Base-by-base conservation (phyloP, 352 stramenopile species). In the Blastocystis sp. region DNA sequence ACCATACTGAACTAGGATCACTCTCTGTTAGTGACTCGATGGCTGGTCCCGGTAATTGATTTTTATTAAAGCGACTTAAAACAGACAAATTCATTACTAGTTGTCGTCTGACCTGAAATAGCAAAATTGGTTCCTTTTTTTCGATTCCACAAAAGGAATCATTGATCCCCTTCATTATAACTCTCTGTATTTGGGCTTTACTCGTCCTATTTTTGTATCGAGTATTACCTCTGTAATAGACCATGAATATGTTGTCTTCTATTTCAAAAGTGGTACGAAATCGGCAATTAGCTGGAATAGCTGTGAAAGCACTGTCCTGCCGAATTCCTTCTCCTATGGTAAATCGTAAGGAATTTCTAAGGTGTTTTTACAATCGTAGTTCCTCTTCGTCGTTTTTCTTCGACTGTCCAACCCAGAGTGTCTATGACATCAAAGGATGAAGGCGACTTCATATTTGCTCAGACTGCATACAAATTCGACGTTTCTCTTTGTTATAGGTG, bases 401-500 rank as follows among this genome's bases (percentile, higher is more conserved):
- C 59, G 23, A 13, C 34, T 7, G 37, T 68, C 29, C 47, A 84
- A n/a, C 73, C 11, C 1, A 20, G n/a, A 4, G 15, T 9, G 20
- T 7, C 9, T 6, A 0, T 37, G 7, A 53, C 8, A 3, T 41
- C 47, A 11, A 26, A 26, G 23, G 53, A 84, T 64, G 73, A 84
- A 23, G 73, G 73, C 18, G 50, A 68, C 53, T 84, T 84, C 39
- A 26, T 84, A 0, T 84, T 84, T 47, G 73, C 73, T 50, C 73
- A 84, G 50, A 84, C 73, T 45, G 73, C 73, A 9, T 84, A 84
- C 73, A 84, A 84, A 26, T 84, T 84, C 73, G 73, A 84, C 62
- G 73, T 84, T 23, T 3, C 20, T 43, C 20, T 69, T 8, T 13
- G 1, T 23, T 23, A 39, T 4, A 37, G 1, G 2, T 3, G 1